A percentile compares a stretch with the other conserved stretches of the same genome.
These are phyloP conservation scores for Lagenidium sp. DNA, from an alignment of 352 stramenopile genomes.

Conservation along the genomic window DNA sequence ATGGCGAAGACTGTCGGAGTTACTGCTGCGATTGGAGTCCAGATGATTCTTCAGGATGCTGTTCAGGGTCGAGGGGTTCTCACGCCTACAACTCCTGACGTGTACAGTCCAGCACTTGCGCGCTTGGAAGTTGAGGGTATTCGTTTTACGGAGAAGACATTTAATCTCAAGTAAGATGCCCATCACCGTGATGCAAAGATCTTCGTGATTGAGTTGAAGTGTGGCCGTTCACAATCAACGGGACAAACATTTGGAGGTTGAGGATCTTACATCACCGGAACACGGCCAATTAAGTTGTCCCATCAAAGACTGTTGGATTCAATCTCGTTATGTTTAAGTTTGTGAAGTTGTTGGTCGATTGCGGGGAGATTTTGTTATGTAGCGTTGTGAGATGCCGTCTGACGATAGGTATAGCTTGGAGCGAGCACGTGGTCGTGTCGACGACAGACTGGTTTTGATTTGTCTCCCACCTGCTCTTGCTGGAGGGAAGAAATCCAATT, in stretches of 20 bases:
- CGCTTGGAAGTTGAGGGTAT: conserved; percentile 83
- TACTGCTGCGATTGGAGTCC: conserved; percentile 88
- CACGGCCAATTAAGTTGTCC: too few species aligned
- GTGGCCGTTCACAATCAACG: too few species aligned
- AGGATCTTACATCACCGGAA: too few species aligned
- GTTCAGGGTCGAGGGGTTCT: conserved; percentile 79
- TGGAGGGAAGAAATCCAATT: conserved; percentile 48
- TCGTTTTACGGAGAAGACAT: conserved; percentile 79
- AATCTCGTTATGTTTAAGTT: too few species aligned
- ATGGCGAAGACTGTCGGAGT: conserved; percentile 96
- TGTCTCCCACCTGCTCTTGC: conserved; percentile 36
- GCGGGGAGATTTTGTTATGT: conserved; percentile 30
- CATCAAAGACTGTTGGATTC: too few species aligned
- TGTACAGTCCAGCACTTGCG: conserved; percentile 84
- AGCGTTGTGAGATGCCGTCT: conserved; percentile 64
- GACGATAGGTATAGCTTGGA: conserved; percentile 65
- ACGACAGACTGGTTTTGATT: conserved; percentile 52
- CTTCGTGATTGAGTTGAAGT: too few species aligned
- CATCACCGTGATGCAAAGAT: conserved; percentile 4
- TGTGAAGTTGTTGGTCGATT: conserved; percentile 1
- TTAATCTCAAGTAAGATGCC: conserved; percentile 19
- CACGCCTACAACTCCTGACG: conserved; percentile 84
- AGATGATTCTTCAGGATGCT: conserved; percentile 90
- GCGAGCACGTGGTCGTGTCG: conserved; percentile 34
- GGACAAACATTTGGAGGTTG: too few species aligned